A percentile compares a stretch with the other conserved stretches of the same genome.
Evolutionary conservation across 1,139 yeast genomes (phyloP).

Genomic region (Pichia sp.): DNA sequence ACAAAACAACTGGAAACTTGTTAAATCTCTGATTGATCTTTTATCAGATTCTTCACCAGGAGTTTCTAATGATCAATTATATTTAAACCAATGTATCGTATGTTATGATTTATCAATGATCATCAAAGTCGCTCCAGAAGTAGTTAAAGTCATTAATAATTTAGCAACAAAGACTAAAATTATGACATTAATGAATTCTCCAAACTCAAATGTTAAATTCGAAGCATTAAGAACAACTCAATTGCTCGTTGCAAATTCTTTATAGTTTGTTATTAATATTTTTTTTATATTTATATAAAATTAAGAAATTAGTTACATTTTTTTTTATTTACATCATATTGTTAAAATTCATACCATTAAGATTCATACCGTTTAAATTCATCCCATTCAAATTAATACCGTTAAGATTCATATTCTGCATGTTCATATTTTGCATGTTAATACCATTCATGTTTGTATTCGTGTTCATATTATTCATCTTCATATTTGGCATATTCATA

Average conservation of each 20-base stretch:
- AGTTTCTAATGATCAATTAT: slow-evolving; percentile 26
- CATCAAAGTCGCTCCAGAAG: slow-evolving; percentile 58
- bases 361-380: slow-evolving; percentile 1
- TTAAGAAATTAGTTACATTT: not conserved
- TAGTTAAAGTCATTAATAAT: slow-evolving; percentile 43
- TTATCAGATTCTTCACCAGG: slow-evolving; percentile 34
- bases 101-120: slow-evolving; percentile 75
- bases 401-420: not conserved
- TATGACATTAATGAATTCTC: slow-evolving; percentile 78
- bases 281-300: not conserved
- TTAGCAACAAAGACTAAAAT: slow-evolving; percentile 64
- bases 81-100: slow-evolving; percentile 45
- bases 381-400: slow-evolving; percentile 1
- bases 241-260: slow-evolving; percentile 74
- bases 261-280: slow-evolving; percentile 18
- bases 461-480: not conserved
- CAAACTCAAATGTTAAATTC: slow-evolving; percentile 83
- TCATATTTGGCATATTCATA: not conserved
- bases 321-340: not conserved
- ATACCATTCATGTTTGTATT: slow-evolving; percentile 2
- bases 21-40: slow-evolving; percentile 47
- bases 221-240: slow-evolving; percentile 95
- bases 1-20: slow-evolving; percentile 67
- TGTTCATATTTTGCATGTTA: slow-evolving; percentile 1
- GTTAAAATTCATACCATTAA: slow-evolving; percentile 1